These are phyloP conservation scores for Cryptococcus maquisensis DNA, from an alignment of 1,284 basidiomycete species.

Conservation along the genomic window DNA sequence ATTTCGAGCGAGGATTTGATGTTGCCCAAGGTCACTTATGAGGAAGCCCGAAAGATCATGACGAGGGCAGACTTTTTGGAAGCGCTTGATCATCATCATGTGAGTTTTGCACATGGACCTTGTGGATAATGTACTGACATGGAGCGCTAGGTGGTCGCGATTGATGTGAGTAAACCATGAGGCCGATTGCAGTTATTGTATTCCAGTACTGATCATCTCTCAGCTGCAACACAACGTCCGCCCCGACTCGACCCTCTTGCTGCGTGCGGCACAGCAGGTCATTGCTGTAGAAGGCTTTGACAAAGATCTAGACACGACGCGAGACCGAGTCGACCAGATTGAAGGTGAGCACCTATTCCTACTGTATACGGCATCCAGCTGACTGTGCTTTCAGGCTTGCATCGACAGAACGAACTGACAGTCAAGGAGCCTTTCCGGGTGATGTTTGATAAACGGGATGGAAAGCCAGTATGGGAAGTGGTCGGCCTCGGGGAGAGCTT, in stretches of 20 bases:
- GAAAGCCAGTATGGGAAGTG: slow-evolving; percentile 35
- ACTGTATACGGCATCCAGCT: neutral
- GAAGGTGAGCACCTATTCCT: slow-evolving; percentile 40
- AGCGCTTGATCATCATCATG: slow-evolving; percentile 48
- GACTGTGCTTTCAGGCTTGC: slow-evolving; percentile 31
- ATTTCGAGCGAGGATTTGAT: slow-evolving; percentile 27
- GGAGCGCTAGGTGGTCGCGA: slow-evolving; percentile 61
- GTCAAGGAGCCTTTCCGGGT: slow-evolving; percentile 49
- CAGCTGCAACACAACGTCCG: slow-evolving; percentile 68
- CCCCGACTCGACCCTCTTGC: slow-evolving; percentile 69
- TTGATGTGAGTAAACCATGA: slow-evolving; percentile 59
- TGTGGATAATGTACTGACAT: neutral
- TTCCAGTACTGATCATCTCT: neutral
- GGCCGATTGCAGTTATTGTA: neutral
- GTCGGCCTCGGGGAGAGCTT: slow-evolving; percentile 45
- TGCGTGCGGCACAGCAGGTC: slow-evolving; percentile 65
- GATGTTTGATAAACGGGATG: slow-evolving; percentile 24
- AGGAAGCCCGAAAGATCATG: slow-evolving; percentile 60
- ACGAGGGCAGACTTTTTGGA: slow-evolving; percentile 75
- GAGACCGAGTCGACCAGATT: slow-evolving; percentile 62
- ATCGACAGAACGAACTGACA: slow-evolving; percentile 47
- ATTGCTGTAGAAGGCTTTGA: slow-evolving; percentile 68
- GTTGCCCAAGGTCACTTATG: slow-evolving; percentile 40
- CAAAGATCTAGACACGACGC: slow-evolving; percentile 63
- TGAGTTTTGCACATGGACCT: slow-evolving; percentile 18